phyloP scores from a whole-genome alignment of 169 alveolate genomes.

The Plasmodium vinckei region DNA sequence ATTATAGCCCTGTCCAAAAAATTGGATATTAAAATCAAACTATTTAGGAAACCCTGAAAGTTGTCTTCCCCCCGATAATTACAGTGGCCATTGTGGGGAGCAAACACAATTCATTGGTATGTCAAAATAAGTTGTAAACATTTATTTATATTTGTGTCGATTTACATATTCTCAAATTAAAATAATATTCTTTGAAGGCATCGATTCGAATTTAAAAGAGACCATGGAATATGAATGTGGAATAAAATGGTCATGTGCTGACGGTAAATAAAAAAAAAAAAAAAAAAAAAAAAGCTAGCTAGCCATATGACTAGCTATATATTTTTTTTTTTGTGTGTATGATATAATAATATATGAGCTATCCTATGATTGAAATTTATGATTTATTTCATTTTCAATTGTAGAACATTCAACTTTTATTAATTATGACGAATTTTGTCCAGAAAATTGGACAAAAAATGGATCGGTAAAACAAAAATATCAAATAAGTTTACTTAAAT shows the following conservation, averaged over 20 bases:
- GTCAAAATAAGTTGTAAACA: neutral
- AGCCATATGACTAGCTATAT: neutral
- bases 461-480: slow-evolving; percentile 14
- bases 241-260: slow-evolving; percentile 48
- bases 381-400: neutral
- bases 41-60: slow-evolving; percentile 31
- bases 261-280: slow-evolving; percentile 21
- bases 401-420: slow-evolving; percentile 11
- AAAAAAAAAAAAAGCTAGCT: neutral
- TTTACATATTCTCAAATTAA: neutral
- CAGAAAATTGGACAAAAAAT: slow-evolving; percentile 53
- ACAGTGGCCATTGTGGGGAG: slow-evolving; percentile 50
- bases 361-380: neutral
- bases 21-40: slow-evolving; percentile 63
- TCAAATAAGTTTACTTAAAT: neutral
- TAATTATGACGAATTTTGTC: slow-evolving; percentile 48
- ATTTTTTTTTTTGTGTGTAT: neutral
- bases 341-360: neutral
- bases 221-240: slow-evolving; percentile 53
- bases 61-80: slow-evolving; percentile 68
- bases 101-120: slow-evolving; percentile 45
- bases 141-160: neutral
- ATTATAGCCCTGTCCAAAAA: slow-evolving; percentile 46
- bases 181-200: slow-evolving; percentile 18
- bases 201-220: slow-evolving; percentile 20